Evolutionary conservation across 352 stramenopile species (phyloP).

Genomic region (Phytophthora vignae): DNA sequence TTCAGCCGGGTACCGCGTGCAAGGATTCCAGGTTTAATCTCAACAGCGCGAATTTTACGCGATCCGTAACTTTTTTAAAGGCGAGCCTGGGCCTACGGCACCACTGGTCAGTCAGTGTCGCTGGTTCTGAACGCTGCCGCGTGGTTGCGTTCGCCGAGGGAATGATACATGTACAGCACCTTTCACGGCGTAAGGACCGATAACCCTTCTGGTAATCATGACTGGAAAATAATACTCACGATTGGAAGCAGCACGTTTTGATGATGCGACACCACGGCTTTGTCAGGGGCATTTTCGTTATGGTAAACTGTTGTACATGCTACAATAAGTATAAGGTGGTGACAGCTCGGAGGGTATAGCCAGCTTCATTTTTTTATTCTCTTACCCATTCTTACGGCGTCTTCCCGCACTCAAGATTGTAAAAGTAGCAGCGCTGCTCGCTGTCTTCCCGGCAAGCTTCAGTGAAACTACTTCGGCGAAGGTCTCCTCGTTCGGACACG

Average conservation of each 20-base stretch:
- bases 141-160: no score
- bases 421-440: slow-evolving; percentile 11
- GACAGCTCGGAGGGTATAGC: no score
- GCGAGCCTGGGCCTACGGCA: no score
- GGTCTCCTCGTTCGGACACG: not conserved
- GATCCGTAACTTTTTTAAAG: no score
- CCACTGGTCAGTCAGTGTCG: no score
- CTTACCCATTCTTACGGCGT: not conserved
- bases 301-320: no score
- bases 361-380: not conserved
- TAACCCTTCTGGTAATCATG: no score
- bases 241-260: slow-evolving; percentile 34
- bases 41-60: no score
- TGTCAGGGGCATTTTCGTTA: not conserved
- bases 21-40: no score
- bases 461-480: not conserved
- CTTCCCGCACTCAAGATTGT: slow-evolving; percentile 1
- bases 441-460: not conserved
- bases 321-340: no score
- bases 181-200: not conserved
- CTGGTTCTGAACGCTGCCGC: no score
- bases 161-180: not conserved
- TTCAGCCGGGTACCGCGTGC: no score
- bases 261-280: slow-evolving; percentile 8
- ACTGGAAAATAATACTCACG: slow-evolving; percentile 30